Evolutionary conservation across 805 yeast genomes (phyloP).

Genomic region (Candida chauliodis): DNA sequence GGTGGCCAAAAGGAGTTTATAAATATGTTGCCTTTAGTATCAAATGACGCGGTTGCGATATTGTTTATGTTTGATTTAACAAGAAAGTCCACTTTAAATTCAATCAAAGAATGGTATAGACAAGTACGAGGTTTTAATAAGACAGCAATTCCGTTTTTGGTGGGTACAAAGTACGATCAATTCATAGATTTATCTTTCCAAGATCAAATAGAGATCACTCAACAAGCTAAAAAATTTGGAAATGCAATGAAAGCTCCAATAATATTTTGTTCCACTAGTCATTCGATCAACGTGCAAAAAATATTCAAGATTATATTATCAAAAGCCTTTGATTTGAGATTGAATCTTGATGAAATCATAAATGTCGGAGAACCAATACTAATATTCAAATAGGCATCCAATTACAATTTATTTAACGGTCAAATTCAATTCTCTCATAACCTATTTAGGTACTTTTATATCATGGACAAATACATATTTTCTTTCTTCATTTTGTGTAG

Average conservation of each 20-base stretch:
- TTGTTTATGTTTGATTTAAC: conserved; percentile 87
- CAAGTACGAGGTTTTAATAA: conserved; percentile 87
- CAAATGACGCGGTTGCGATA: conserved; percentile 88
- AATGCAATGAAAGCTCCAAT: conserved; percentile 83
- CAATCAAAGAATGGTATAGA: conserved; percentile 93
- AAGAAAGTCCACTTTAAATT: conserved; percentile 76
- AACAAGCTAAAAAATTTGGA: conserved; percentile 80
- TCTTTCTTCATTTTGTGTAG: not conserved
- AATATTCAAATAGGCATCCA: conserved; percentile 45
- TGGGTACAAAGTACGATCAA: conserved; percentile 91
- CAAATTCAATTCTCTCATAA: not conserved
- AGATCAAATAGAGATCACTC: conserved; percentile 81
- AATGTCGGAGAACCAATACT: conserved; percentile 90
- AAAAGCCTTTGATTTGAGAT: conserved; percentile 81
- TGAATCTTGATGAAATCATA: conserved; percentile 79
- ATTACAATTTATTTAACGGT: not conserved
- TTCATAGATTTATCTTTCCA: conserved; percentile 74
- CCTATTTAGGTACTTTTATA: conserved; percentile 4
- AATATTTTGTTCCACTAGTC: conserved; percentile 86
- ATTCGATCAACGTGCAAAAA: conserved; percentile 89
- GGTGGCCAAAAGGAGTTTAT: conserved; percentile 96
- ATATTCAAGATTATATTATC: conserved; percentile 88
- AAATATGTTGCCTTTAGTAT: conserved; percentile 91
- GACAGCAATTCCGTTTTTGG: conserved; percentile 84
- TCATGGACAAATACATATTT: not conserved